Evolutionary conservation across 2,329 filamentous ascomycete genomes (phyloP).

Genomic region (Teratosphaeria gauchensis): DNA sequence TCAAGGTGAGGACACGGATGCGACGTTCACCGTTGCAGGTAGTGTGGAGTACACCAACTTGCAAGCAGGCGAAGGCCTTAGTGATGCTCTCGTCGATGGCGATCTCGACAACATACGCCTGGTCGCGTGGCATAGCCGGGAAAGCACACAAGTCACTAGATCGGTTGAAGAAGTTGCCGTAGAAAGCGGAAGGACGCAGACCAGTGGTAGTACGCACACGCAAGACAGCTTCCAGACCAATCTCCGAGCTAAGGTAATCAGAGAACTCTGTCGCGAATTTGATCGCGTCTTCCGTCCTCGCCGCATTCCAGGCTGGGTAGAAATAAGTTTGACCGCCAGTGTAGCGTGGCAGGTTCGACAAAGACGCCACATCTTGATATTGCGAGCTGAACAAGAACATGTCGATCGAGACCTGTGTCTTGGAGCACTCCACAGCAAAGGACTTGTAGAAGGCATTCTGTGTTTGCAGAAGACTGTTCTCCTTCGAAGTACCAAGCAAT

Average conservation of each 20-base stretch:
- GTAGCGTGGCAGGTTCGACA: conserved; percentile 91
- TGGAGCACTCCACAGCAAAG: conserved; percentile 96
- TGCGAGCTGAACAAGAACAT: conserved; percentile 96
- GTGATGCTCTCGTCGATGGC: conserved; percentile 91
- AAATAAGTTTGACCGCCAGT: conserved; percentile 98
- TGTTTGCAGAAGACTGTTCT: conserved; percentile 77
- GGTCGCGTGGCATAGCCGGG: conserved; percentile 92
- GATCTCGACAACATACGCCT: conserved; percentile 95
- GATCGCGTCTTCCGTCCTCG: conserved; percentile 85
- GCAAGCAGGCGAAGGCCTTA: conserved; percentile 85
- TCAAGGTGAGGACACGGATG: conserved; percentile 87
- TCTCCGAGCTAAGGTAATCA: conserved; percentile 92
- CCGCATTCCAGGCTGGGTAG: conserved; percentile 96
- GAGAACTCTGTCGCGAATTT: conserved; percentile 97
- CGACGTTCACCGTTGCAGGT: conserved; percentile 95
- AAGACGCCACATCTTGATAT: conserved; percentile 92
- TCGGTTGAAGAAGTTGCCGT: conserved; percentile 98
- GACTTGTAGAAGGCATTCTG: conserved; percentile 97
- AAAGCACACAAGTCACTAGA: conserved; percentile 97
- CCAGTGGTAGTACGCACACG: conserved; percentile 92
- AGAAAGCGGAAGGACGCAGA: conserved; percentile 93
- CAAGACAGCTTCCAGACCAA: conserved; percentile 89
- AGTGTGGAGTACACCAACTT: conserved; percentile 90
- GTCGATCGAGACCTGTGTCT: conserved; percentile 96
- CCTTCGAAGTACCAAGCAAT: conserved; percentile 84